A percentile compares a stretch with the other conserved stretches of the same genome.
Evolutionary conservation across 331 rosid genomes (phyloP).

Genomic region (Pyrus hybrid): DNA sequence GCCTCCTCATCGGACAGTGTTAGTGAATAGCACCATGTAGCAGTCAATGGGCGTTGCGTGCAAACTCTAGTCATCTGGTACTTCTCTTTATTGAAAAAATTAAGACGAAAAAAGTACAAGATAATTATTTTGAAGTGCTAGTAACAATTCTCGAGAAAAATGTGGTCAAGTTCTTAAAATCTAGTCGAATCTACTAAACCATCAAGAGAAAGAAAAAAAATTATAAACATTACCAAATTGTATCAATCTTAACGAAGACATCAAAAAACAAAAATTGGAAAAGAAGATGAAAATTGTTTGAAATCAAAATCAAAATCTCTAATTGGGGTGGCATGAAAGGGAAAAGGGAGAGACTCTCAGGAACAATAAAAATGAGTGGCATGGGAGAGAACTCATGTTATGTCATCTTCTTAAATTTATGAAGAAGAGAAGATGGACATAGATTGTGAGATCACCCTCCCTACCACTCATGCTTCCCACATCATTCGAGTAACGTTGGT

Average conservation of each 20-base stretch:
- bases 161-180: too few relatives aligned
- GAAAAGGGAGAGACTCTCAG: background rate
- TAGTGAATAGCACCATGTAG: too few relatives aligned
- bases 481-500: too few relatives aligned
- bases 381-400: background rate
- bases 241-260: background rate
- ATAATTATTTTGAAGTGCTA: too few relatives aligned
- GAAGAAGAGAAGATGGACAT: background rate
- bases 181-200: background rate
- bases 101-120: too few relatives aligned
- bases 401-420: background rate
- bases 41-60: too few relatives aligned
- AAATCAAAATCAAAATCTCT: background rate
- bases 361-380: background rate
- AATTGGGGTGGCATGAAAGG: slow-evolving; percentile 1
- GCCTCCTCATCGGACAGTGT: too few relatives aligned
- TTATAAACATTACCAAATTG: too few relatives aligned
- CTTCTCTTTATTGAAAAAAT: background rate
- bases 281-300: background rate
- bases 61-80: too few relatives aligned
- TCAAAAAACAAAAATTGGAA: too few relatives aligned
- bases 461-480: background rate
- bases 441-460: background rate
- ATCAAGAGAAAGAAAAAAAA: background rate
- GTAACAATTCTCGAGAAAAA: too few relatives aligned